Evolutionary conservation across 441 rosid genomes (phyloP), one percentile per base, ranked within the genome.

Genomic region (Erodium trifolium): DNA sequence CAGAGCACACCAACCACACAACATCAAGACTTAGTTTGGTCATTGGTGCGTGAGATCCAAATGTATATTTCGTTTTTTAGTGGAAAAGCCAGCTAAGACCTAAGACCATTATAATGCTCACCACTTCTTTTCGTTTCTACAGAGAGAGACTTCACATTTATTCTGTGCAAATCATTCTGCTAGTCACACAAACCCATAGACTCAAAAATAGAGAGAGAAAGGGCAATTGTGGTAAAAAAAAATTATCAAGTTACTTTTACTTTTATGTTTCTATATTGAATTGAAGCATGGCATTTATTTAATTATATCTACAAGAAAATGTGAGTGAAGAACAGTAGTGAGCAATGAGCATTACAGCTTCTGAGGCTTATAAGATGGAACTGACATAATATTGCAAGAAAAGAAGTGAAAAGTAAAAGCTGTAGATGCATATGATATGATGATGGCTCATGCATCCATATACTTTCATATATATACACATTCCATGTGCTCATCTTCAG

Each of bases 41-140:
- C 6, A 5, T 41, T 8, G 47, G 53, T 6, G 53, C 12, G 16
- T 47, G 34, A 31, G 34, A 31, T 13, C 53, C 53, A 47, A 47
- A 47, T 47, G n/a, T 13, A 47, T 47, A 47, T 47, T 47, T 41
- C 16, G 53, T 47, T 47, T 47, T 12, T 47, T 47, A 47, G 53
- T 47, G 53, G n/a, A 47, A 47, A 47, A 47, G 53, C 53, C 53
- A 47, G 53, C 53, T 47, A 47, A 47, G 53, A 45, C 53, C 53
- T 2, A 12, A 5, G 14, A 47, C 53, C 53, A 47, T 13, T 41
- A 41, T 41, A 41, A 41, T 41, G 47, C 47, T 9, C 47, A 7
- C 47, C 47, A 41, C 47, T 5, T 7, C 43, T 5, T 9, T 37
- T 37, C 41, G 6, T 37, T 37, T 37, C 41, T 4, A 37, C 9